Base-by-base conservation (phyloP, 2,329 filamentous ascomycete species). In the Scedosporium boydii region DNA sequence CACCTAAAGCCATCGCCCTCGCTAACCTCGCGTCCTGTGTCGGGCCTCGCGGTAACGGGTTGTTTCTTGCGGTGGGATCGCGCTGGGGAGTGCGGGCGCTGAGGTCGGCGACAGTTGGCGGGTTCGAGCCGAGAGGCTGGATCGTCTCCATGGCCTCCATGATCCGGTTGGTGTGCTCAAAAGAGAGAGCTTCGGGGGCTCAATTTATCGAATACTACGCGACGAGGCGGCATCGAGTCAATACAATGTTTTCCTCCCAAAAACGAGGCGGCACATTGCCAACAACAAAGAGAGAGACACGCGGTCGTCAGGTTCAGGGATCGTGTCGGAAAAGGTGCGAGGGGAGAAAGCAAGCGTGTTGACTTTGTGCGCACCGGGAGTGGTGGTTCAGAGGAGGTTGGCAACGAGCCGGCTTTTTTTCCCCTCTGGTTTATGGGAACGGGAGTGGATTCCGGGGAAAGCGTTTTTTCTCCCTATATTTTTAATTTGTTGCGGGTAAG, bases 51-150 rank as follows among this genome's bases (percentile, higher is more conserved):
- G 55, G 10, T n/a, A 59, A 23, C 12, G 18, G 16, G 29, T 59
- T 42, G 56, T n/a, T 62, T 34, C 60, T 53, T 26, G 23, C 27
- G 26, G 23, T 26, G 53, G 51, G 23, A 16, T 57, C 60, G 26
- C 53, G 60, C 14, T 18, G 48, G n/a, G 38, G 53, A 12, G 9
- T 38, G 38, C 38, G 38, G 41, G 60, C 53, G 34, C 10, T 21
- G 26, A 46, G 41, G 42, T 62, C 60, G 53, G 53, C 53, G 60
- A 38, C n/a, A 4, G 38, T 62, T 23, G 53, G 60, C 41, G 59
- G 46, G 48, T 61, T 16, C 4, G 59, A 61, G 44, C 46, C 59
- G 46, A 61, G 59, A 41, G 59, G 59, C n/a, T 34, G 59, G 14
- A 51, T 51, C 55, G 55, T 26, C 12, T 34, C 55, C 55, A 38